Base-by-base conservation (phyloP, 2,329 filamentous ascomycete species). In the Apiospora aurea region DNA sequence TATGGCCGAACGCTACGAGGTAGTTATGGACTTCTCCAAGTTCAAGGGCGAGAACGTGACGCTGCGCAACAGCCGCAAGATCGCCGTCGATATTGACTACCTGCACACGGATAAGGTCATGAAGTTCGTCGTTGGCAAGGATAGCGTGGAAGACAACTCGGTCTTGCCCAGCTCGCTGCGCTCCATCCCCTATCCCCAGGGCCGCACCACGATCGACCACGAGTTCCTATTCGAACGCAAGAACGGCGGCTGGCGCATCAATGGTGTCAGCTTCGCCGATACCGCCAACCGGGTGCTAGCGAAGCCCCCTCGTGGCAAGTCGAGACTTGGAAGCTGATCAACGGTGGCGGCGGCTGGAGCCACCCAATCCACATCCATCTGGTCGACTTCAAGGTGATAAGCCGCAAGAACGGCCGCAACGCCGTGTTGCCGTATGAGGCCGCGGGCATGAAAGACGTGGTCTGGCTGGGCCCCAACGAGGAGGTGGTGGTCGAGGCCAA, bases 291-390 rank as follows among this genome's bases (percentile, higher is more conserved):
- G 86, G 29, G 80, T 88, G 41, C 80, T 88, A 2, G 86, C 86
- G 51, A 84, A 82, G 11, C 84, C 85, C 2, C 80, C 81, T 4
- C 83, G 83, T 53, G 86, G 86, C 66, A 82, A 82, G 82, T 85
- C 5, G 84, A 88, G 78, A 81, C 85, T 68, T 88, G 85, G 85
- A 81, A 85, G 76, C 80, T 88, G 11, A 81, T 83, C 72, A 89
- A 90, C 77, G 81, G 80, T 43, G 82, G 82, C 18, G 87, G 85
- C 16, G 85, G 83, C 44, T 87, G 86, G 78, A 83, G 84, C 1
- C 88, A 90, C 74, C 88, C 87, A 0, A 81, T 87, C 49, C 89
- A 90, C 77, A 85, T 90, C 69, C 89, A 91, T 75, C 82, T 90
- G 0, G 85, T 91, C 68, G 88, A 90, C 75, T 87, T 91, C 78